Evolutionary conservation across 1,284 basidiomycete species (phyloP).

Genomic region (Ceratobasidium sp.): DNA sequence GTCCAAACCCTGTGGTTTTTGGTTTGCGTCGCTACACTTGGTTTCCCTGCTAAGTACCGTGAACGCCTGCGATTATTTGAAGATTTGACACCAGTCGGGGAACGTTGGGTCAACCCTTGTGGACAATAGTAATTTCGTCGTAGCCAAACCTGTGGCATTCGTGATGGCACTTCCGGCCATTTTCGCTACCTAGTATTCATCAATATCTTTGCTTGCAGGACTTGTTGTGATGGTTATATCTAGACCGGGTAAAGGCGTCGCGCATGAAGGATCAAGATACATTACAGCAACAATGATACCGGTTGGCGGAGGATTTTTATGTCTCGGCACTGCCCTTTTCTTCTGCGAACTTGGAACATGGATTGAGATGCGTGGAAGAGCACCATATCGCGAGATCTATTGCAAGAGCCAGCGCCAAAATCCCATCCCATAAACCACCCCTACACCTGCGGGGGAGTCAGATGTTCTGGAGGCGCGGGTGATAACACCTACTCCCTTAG

Average conservation of each 20-base stretch:
- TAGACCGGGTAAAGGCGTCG: not conserved
- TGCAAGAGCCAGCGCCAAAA: too few species aligned
- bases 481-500: too few species aligned
- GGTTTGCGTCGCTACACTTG: slow-evolving; percentile 8
- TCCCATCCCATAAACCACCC: too few species aligned
- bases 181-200: slow-evolving; percentile 22
- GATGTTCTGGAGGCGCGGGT: too few species aligned
- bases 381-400: not conserved
- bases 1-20: not conserved
- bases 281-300: slow-evolving; percentile 14
- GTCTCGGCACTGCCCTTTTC: not conserved
- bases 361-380: not conserved
- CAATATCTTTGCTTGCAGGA: slow-evolving; percentile 23
- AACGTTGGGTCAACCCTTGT: not conserved
- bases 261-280: not conserved
- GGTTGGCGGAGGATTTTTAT: slow-evolving; percentile 2
- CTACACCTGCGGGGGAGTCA: too few species aligned
- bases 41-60: slow-evolving; percentile 27
- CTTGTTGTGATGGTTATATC: slow-evolving; percentile 8
- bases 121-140: too few species aligned
- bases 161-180: slow-evolving; percentile 24
- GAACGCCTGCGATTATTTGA: slow-evolving; percentile 29
- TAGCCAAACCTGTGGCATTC: slow-evolving; percentile 9
- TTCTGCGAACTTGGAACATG: slow-evolving; percentile 17
- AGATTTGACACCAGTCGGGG: not conserved